Percentiles rank a stretch among this genome's conserved stretches.
These are phyloP conservation scores for Fonsecaea pedrosoi DNA, from an alignment of 2,329 filamentous ascomycete genomes.

Conservation along the genomic window DNA sequence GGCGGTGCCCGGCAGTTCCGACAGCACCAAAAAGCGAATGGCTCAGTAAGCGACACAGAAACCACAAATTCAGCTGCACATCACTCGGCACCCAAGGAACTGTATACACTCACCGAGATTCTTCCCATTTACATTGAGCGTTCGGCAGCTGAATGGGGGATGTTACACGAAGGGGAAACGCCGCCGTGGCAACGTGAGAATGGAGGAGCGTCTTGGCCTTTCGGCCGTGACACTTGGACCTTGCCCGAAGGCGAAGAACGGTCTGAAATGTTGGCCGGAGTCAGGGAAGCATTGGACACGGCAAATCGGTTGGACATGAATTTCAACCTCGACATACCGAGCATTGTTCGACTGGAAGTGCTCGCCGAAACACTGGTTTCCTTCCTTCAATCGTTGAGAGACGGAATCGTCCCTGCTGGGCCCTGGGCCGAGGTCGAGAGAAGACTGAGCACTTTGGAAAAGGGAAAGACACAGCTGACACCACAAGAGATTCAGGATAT, in stretches of 20 bases:
- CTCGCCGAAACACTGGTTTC: slow-evolving; percentile 73
- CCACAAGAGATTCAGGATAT: slow-evolving; percentile 64
- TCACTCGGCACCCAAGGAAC: slow-evolving; percentile 84
- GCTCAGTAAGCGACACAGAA: slow-evolving; percentile 28
- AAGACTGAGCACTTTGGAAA: slow-evolving; percentile 44
- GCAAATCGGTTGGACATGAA: slow-evolving; percentile 67
- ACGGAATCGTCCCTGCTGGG: slow-evolving; percentile 75
- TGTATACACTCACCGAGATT: slow-evolving; percentile 86
- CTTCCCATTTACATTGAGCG: slow-evolving; percentile 68
- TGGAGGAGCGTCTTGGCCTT: slow-evolving; percentile 62
- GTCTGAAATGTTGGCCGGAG: slow-evolving; percentile 51
- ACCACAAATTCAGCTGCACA: slow-evolving; percentile 43
- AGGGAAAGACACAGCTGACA: slow-evolving; percentile 52
- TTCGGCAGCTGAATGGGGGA: slow-evolving; percentile 67
- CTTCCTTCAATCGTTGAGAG: slow-evolving; percentile 76
- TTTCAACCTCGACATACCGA: slow-evolving; percentile 68
- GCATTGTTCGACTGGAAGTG: slow-evolving; percentile 74
- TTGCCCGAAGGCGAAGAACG: slow-evolving; percentile 51
- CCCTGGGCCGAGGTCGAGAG: slow-evolving; percentile 65
- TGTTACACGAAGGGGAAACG: slow-evolving; percentile 56
- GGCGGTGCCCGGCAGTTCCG: slow-evolving; percentile 71
- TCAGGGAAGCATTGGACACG: slow-evolving; percentile 73
- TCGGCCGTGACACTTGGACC: slow-evolving; percentile 59
- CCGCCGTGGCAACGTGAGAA: slow-evolving; percentile 62
- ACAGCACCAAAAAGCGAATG: slow-evolving; percentile 54